Base-by-base conservation (phyloP, 106 monocot genomes). In the Acorus gramineus region DNA sequence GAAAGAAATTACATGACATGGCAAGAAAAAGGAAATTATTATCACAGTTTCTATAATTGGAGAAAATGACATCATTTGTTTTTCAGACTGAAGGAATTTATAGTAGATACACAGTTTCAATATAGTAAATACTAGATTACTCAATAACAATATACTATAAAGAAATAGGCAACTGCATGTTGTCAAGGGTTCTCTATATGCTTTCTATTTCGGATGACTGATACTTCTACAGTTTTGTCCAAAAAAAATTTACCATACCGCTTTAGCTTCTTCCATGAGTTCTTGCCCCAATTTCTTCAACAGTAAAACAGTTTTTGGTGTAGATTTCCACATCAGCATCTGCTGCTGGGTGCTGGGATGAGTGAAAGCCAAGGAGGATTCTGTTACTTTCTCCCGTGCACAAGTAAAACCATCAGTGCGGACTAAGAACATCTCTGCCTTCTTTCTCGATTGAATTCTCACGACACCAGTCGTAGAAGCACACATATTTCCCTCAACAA, bases 281-380 rank as follows among this genome's bases (percentile, higher is more conserved):
- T 86, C 92, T 10, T 71, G 53, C 14, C 98, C 98, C 65, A 92
- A 79, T 49, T 92, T 99, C 57, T 99, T 99, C 55, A 99, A 64
- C 47, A 99, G 74, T 52, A 99, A 53, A 43, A 89, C 98, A 49
- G 92, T 99, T 68, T 92, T 99, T 58, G 98, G 98, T 56, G 88
- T 77, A 76, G 85, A 81, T 62, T 99, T 99, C 98, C 98, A 99
- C 88, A 92, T 99, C 51, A 99, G 92, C 92, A 99, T 99, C 59
- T 99, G 92, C 67, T 99, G 98, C 67, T 99, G 98, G 65, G 98
- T 99, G 67, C 89, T 99, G 66, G 98, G 98, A 77, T 99, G 98
- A 28, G 98, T 89, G 71, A 99, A 99, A 76, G 98, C 98, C 73
- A 92, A 77, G 59, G 98, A 99, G 6, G 98, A 89, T 76, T 99